Percentiles rank a stretch among this genome's conserved stretches.
phyloP scores from a whole-genome alignment of 805 yeast genomes.

The Wickerhamiella lipophila region DNA sequence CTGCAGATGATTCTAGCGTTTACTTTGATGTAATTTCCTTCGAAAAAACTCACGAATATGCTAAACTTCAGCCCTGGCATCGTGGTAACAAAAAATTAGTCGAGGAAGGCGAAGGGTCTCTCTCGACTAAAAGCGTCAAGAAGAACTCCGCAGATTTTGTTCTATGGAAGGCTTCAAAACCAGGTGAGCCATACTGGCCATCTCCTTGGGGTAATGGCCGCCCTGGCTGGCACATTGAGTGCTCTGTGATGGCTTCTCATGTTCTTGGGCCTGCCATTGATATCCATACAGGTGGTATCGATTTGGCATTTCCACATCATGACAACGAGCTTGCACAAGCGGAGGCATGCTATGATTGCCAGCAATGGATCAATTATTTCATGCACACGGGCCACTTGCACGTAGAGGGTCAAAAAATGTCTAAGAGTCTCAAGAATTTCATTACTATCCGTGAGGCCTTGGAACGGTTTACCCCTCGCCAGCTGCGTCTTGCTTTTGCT shows the following conservation, averaged over 20 bases:
- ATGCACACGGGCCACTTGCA: slow-evolving; percentile 95
- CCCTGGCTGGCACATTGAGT: slow-evolving; percentile 99
- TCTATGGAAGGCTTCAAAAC: slow-evolving; percentile 89
- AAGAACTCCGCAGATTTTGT: slow-evolving; percentile 79
- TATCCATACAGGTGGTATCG: slow-evolving; percentile 94
- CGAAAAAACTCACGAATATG: slow-evolving; percentile 73
- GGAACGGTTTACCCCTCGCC: slow-evolving; percentile 56
- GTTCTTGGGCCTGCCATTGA: slow-evolving; percentile 74
- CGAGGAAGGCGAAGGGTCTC: slow-evolving; percentile 90
- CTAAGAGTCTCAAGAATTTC: slow-evolving; percentile 86
- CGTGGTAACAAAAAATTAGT: slow-evolving; percentile 76
- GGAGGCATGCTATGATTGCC: slow-evolving; percentile 79
- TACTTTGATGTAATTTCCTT: slow-evolving; percentile 82
- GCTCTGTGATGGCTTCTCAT: slow-evolving; percentile 96
- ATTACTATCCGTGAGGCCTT: slow-evolving; percentile 90
- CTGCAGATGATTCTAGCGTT: slow-evolving; percentile 82
- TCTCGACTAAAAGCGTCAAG: slow-evolving; percentile 48
- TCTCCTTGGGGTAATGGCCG: slow-evolving; percentile 97
- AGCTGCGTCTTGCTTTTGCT: slow-evolving; percentile 82
- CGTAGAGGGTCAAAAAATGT: slow-evolving; percentile 97
- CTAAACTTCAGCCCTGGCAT: slow-evolving; percentile 97
- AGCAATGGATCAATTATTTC: slow-evolving; percentile 95
- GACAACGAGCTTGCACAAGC: slow-evolving; percentile 96
- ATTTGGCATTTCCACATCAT: slow-evolving; percentile 96
- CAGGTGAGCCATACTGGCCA: slow-evolving; percentile 94